Evolutionary conservation across 306 rosid species (phyloP).

Genomic region (Biancaea sappan): DNA sequence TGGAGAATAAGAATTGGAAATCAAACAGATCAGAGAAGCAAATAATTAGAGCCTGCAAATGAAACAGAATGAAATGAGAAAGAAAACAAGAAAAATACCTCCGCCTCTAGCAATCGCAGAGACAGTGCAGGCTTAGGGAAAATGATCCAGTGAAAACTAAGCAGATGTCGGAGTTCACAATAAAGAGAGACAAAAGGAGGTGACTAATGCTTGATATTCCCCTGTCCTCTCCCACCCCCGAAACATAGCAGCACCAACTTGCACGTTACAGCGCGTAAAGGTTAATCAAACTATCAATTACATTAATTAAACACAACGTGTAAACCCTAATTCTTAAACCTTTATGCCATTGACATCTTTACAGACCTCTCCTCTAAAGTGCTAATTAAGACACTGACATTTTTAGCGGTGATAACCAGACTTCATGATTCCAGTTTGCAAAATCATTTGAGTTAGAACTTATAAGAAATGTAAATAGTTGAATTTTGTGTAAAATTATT

Average conservation of each 20-base stretch:
- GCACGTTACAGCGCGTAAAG: not conserved
- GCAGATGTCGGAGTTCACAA: not conserved
- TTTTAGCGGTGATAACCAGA: no score
- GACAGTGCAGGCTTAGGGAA: not conserved
- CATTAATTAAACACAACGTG: not conserved
- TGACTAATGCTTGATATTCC: not conserved
- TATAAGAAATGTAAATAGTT: no score
- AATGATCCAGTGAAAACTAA: not conserved
- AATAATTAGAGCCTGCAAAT: not conserved
- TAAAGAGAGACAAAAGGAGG: not conserved
- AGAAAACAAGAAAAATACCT: not conserved
- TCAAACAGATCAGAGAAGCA: not conserved
- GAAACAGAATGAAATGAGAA: slow-evolving; percentile 3
- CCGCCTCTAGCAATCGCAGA: not conserved
- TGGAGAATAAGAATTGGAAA: not conserved
- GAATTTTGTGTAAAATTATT: no score
- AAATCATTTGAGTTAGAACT: no score
- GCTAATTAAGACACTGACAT: no score
- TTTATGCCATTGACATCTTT: no score
- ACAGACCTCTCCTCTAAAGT: no score
- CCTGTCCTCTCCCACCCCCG: no score
- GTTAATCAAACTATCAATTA: not conserved
- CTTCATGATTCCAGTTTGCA: no score
- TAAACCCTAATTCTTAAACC: not conserved
- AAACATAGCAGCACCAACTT: not conserved